Base-by-base conservation (phyloP, 2,329 filamentous ascomycete genomes). In the Ophiocordyceps camponoti-saundersi region DNA sequence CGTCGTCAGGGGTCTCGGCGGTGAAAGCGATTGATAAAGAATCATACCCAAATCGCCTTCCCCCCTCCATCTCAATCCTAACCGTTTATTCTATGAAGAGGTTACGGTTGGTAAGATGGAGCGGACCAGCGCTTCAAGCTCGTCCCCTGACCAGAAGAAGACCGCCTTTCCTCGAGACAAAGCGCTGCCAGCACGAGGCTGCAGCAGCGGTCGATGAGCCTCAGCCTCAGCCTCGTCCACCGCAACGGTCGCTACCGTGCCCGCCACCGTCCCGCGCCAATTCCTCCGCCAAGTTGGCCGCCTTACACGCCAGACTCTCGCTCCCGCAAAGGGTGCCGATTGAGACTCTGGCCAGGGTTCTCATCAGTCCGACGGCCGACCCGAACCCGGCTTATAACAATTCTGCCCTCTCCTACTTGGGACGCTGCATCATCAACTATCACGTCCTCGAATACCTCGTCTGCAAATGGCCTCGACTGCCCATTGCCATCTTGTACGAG, bases 391-490 rank as follows among this genome's bases (percentile, higher is more conserved):
- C 74, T 56, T 94, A 92, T 72, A 98, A 96, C 72, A 98, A 98
- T 65, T 70, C 76, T 55, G 82, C 85, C 53, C 76, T 98, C 48
- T 77, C 87, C 46, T 79, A 82, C 53, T 72, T 96, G 23, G 92
- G 92, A 52, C 74, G 79, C 57, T 80, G 89, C 54, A 73, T 98
- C 53, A 77, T 96, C 56, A 80, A 82, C 62, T 93, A 92, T 69
- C 89, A 95, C 63, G 82, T 85, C 51, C 77, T 85, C 57, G 92
- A 98, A 72, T 82, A 82, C 66, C 76, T 98, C 53, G 69, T 95
- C 55, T 87, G 82, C 69, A 84, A 80, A 58, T 96, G 89, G 65
- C 92, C 92, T 15, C 87, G 92, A 45, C 74, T 98, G 47, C 92
- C 92, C 47, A 84, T 92, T 74, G 67, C 75, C n/a, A 82, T 98